Evolutionary conservation across 495 filamentous ascomycete species (phyloP).

Genomic region (Penicillium ucsense): DNA sequence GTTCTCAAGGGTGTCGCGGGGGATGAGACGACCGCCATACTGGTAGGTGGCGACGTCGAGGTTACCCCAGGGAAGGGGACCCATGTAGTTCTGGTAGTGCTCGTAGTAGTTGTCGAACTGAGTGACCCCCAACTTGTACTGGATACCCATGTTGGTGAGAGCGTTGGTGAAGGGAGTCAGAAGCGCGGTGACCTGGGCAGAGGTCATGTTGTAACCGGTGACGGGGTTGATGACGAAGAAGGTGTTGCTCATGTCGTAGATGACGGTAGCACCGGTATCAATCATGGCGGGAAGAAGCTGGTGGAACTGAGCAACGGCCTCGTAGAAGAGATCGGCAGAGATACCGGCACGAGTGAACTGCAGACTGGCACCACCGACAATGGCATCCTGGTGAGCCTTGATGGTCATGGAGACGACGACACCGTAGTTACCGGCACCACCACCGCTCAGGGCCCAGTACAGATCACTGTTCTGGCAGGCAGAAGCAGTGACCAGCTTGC

Average conservation of each 20-base stretch:
- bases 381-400: conserved; percentile 33
- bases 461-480: conserved; percentile 47
- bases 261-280: conserved; percentile 38
- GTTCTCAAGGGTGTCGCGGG: conserved; percentile 31
- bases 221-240: conserved; percentile 38
- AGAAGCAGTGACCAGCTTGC: conserved; percentile 43
- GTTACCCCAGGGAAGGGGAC: conserved; percentile 27
- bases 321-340: conserved; percentile 33
- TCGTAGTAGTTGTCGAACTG: conserved; percentile 37
- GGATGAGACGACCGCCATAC: conserved; percentile 52
- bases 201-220: conserved; percentile 27
- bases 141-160: conserved; percentile 19
- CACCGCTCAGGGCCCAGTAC: conserved; percentile 61
- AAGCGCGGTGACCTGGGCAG: conserved; percentile 17
- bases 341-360: conserved; percentile 17
- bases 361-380: conserved; percentile 18
- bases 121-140: conserved; percentile 14
- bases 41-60: conserved; percentile 38
- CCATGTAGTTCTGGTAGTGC: conserved; percentile 37
- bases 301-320: conserved; percentile 36
- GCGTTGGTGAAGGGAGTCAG: conserved; percentile 22
- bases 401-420: conserved; percentile 48
- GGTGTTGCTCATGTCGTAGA: conserved; percentile 37
- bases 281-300: conserved; percentile 34
- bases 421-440: conserved; percentile 55